phyloP scores from a whole-genome alignment of 495 filamentous ascomycete species.

The Aspergillus funiculosus region DNA sequence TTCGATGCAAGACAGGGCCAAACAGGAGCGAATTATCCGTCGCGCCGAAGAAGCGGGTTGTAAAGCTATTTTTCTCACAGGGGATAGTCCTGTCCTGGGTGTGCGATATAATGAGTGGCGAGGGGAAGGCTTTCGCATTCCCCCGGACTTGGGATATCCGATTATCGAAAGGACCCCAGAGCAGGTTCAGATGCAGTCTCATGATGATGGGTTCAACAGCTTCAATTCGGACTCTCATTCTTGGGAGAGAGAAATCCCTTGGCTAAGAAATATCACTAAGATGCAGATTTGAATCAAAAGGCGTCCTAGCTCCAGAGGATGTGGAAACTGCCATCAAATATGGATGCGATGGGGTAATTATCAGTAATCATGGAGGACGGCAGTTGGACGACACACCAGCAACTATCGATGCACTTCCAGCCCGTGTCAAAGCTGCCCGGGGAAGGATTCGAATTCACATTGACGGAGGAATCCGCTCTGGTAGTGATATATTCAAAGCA shows the following conservation, averaged over 20 bases:
- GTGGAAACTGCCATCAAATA: conserved; percentile 43
- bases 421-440: conserved; percentile 79
- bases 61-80: conserved; percentile 89
- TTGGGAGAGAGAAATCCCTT: conserved; percentile 82
- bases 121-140: conserved; percentile 40
- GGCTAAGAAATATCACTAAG: conserved; percentile 77
- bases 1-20: conserved; percentile 81
- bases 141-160: conserved; percentile 30
- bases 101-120: conserved; percentile 46
- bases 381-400: conserved; percentile 58
- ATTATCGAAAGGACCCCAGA: conserved; percentile 35
- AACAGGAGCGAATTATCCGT: conserved; percentile 67
- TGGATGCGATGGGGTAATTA: conserved; percentile 52
- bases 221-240: conserved; percentile 52
- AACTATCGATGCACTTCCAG: conserved; percentile 77
- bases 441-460: conserved; percentile 74
- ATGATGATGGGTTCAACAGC: conserved; percentile 22
- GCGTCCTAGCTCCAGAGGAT: conserved; percentile 36
- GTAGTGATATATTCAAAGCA: conserved; percentile 91
- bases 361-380: conserved; percentile 31
- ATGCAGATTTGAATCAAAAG: conserved; percentile 95
- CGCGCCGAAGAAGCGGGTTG: conserved; percentile 57
- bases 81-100: conserved; percentile 82
- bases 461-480: conserved; percentile 82
- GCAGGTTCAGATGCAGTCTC: too few species aligned